Evolutionary conservation across 192 early-diverging fungal genomes (phyloP).

Genomic region (Coemansia sp.): DNA sequence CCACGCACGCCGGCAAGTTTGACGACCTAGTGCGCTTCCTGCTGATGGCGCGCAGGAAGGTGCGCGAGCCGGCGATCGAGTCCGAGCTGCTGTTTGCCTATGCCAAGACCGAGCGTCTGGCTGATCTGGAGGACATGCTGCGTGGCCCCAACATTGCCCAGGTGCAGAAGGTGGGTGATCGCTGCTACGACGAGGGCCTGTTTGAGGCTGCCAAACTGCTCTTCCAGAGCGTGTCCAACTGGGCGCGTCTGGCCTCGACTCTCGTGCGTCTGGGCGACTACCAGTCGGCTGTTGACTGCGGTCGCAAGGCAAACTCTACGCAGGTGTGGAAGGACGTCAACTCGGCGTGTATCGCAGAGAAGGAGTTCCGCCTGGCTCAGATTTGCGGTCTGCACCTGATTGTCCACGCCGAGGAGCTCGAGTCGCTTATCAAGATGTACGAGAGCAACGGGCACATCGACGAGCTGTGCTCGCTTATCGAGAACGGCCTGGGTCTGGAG

Average conservation of each 20-base stretch:
- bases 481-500: constrained; percentile 93
- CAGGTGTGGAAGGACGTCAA: constrained; percentile 99
- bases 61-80: constrained; percentile 94
- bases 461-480: constrained; percentile 85
- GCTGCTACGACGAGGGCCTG: constrained; percentile 88
- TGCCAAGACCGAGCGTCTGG: constrained; percentile 88
- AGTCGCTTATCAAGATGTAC: constrained; percentile 81
- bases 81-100: constrained; percentile 93
- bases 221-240: constrained; percentile 96
- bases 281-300: constrained; percentile 96
- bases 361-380: constrained; percentile 96
- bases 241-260: constrained; percentile 94
- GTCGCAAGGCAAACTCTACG: constrained; percentile 96
- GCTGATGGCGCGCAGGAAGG: constrained; percentile 91
- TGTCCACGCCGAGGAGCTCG: constrained; percentile 96
- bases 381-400: constrained; percentile 96
- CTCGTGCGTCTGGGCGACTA: constrained; percentile 94
- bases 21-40: constrained; percentile 95
- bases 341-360: constrained; percentile 88
- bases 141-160: constrained; percentile 91
- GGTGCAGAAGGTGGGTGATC: constrained; percentile 89
- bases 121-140: constrained; percentile 94
- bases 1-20: constrained; percentile 80
- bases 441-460: constrained; percentile 86
- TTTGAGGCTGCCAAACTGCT: constrained; percentile 93